phyloP scores from a whole-genome alignment of 73 alveolate genomes.

The Blepharisma stoltei region DNA sequence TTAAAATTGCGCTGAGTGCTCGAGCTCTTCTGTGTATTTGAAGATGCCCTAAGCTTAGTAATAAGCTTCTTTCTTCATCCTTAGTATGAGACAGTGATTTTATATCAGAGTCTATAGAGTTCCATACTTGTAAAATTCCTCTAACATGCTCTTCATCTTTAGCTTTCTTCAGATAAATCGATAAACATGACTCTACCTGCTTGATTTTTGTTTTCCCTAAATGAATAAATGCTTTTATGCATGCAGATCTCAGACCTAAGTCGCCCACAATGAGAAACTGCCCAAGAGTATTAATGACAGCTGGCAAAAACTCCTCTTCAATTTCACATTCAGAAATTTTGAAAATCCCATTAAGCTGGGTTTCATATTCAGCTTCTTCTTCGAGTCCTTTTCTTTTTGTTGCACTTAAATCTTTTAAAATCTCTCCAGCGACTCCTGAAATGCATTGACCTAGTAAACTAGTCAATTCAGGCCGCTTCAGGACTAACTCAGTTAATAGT shows the following conservation, averaged over 20 bases:
- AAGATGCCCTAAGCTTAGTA: slow-evolving; percentile 5
- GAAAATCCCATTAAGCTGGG: slow-evolving; percentile 1
- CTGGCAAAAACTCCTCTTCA: slow-evolving; percentile 1
- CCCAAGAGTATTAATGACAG: background rate
- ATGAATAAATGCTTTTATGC: background rate
- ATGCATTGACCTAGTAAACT: background rate
- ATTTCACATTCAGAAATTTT: background rate
- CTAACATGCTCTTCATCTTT: slow-evolving; percentile 27
- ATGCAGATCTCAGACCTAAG: slow-evolving; percentile 13
- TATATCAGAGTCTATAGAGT: background rate
- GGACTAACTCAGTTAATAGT: background rate
- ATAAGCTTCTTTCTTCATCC: background rate
- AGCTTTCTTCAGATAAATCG: background rate
- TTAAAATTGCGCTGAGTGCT: background rate
- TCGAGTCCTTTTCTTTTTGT: background rate
- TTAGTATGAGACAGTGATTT: background rate
- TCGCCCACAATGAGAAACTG: background rate
- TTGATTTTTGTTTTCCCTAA: background rate
- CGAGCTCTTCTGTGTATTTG: slow-evolving; percentile 24
- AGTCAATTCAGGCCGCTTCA: background rate
- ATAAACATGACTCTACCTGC: background rate
- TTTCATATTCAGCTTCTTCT: slow-evolving; percentile 9
- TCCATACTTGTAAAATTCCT: slow-evolving; percentile 11
- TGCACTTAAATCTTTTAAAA: background rate
- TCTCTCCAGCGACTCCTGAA: background rate